Evolutionary conservation across 208 protist genomes (phyloP).

Genomic region (Leptomonas pyrrhocoris): DNA sequence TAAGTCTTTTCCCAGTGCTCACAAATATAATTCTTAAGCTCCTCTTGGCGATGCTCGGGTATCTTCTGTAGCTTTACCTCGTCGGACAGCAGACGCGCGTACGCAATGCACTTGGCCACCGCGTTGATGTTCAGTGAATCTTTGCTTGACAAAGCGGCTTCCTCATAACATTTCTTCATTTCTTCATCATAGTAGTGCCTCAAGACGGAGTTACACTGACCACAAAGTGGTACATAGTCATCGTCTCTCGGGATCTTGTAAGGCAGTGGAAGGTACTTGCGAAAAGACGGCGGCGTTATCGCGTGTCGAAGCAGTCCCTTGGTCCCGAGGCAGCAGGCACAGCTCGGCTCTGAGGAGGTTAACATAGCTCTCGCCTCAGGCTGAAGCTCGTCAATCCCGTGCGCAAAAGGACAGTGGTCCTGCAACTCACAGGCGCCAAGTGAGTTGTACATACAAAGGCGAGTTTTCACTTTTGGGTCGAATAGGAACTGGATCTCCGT

Average conservation of each 20-base stretch:
- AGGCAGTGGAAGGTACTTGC: conserved; percentile 36
- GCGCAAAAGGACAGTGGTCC: conserved; percentile 53
- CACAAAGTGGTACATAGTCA: conserved; percentile 46
- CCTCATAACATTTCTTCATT: conserved; percentile 33
- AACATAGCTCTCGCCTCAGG: conserved; percentile 31
- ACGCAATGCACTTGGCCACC: conserved; percentile 33
- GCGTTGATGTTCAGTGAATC: neutral
- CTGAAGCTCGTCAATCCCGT: conserved; percentile 51
- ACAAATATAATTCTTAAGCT: conserved; percentile 33
- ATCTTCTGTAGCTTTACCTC: conserved; percentile 24
- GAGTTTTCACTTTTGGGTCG: conserved; percentile 49
- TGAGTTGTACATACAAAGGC: conserved; percentile 46
- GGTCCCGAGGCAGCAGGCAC: conserved; percentile 41
- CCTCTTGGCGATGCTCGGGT: conserved; percentile 11
- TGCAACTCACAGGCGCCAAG: conserved; percentile 38
- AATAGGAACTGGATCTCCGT: conserved; percentile 52
- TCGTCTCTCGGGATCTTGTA: conserved; percentile 16
- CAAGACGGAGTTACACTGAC: conserved; percentile 40
- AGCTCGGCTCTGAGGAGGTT: conserved; percentile 25
- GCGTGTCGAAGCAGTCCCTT: conserved; percentile 39
- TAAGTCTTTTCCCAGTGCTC: conserved; percentile 36
- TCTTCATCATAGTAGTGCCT: conserved; percentile 32
- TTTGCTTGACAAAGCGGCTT: conserved; percentile 15
- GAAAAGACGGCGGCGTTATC: conserved; percentile 49
- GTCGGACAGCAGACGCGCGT: conserved; percentile 37